phyloP scores from a whole-genome alignment of 179 eudicot species.

The Drosera spatulata region DNA sequence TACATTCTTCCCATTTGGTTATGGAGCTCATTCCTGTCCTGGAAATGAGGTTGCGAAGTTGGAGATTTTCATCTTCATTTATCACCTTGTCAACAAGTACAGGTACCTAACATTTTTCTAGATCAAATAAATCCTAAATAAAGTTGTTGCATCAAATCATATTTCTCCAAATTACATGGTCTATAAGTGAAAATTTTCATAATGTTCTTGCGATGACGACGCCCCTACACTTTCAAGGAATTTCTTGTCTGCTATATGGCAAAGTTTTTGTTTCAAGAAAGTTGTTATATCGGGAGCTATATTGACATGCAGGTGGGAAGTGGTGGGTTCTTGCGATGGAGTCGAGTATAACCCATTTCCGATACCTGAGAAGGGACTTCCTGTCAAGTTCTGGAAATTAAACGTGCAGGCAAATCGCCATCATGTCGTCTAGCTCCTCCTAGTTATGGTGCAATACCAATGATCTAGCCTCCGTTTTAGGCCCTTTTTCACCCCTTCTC shows the following conservation, averaged over 20 bases:
- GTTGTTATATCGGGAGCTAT: background rate
- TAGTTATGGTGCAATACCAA: too few species aligned
- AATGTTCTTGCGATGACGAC: too few species aligned
- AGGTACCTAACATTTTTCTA: constrained; percentile 21
- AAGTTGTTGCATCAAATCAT: background rate
- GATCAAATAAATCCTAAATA: background rate
- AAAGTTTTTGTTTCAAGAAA: background rate
- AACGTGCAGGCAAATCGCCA: too few species aligned
- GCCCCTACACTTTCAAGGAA: background rate
- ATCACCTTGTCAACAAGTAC: constrained; percentile 37
- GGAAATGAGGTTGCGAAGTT: constrained; percentile 55
- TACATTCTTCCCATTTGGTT: constrained; percentile 45
- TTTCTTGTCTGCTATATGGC: background rate
- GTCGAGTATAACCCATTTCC: constrained; percentile 37
- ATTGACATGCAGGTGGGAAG: constrained; percentile 27
- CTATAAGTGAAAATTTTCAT: background rate
- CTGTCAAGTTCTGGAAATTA: constrained; percentile 24
- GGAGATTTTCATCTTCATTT: constrained; percentile 29
- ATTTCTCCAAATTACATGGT: background rate
- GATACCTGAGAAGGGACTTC: constrained; percentile 31
- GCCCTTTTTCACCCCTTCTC: too few species aligned
- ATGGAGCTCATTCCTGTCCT: constrained; percentile 46
- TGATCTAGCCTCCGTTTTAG: too few species aligned
- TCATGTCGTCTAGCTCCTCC: too few species aligned
- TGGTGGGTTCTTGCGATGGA: constrained; percentile 16